Conservation (phyloP, 2,329 filamentous ascomycete genomes). For the Didymella segeticola region DNA sequence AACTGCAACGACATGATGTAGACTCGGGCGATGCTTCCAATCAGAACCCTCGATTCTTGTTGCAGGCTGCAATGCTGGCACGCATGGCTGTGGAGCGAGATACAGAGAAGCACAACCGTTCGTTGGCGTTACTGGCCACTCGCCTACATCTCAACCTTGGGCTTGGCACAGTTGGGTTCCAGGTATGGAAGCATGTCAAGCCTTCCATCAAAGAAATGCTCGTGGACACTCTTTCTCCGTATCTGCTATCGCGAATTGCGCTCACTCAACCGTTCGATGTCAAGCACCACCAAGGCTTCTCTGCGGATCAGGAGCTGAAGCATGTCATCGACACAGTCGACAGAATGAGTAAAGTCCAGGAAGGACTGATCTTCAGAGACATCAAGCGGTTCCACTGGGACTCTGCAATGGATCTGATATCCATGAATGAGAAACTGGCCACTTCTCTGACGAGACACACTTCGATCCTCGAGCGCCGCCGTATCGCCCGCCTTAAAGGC, state of each 20-base stretch:
- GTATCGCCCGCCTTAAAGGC: constrained; percentile 40
- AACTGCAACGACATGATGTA: constrained; percentile 24
- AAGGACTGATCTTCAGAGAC: constrained; percentile 34
- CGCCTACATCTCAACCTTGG: constrained; percentile 43
- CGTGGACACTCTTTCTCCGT: constrained; percentile 40
- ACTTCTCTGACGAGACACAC: constrained; percentile 42
- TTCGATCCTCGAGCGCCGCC: constrained; percentile 39
- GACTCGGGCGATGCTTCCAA: constrained; percentile 3
- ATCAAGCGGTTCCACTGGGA: constrained; percentile 40
- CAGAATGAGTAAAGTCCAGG: constrained; percentile 37
- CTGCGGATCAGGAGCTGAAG: constrained; percentile 37
- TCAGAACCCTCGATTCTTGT: constrained; percentile 25
- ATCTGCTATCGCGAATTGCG: constrained; percentile 42
- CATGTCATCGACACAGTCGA: constrained; percentile 38
- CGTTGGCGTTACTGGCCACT: constrained; percentile 40
- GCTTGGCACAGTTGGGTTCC: constrained; percentile 38
- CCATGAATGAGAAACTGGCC: constrained; percentile 33
- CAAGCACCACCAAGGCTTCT: constrained; percentile 34
- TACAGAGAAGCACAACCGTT: constrained; percentile 34
- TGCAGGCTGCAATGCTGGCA: constrained; percentile 40
- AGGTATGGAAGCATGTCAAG: constrained; percentile 33
- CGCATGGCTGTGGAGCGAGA: constrained; percentile 34
- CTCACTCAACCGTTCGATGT: constrained; percentile 43
- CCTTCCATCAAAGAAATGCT: constrained; percentile 43
- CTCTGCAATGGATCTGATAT: constrained; percentile 33